Evolutionary conservation across 345 rosid species (phyloP).

Genomic region (Eucalyptus pauciflora): DNA sequence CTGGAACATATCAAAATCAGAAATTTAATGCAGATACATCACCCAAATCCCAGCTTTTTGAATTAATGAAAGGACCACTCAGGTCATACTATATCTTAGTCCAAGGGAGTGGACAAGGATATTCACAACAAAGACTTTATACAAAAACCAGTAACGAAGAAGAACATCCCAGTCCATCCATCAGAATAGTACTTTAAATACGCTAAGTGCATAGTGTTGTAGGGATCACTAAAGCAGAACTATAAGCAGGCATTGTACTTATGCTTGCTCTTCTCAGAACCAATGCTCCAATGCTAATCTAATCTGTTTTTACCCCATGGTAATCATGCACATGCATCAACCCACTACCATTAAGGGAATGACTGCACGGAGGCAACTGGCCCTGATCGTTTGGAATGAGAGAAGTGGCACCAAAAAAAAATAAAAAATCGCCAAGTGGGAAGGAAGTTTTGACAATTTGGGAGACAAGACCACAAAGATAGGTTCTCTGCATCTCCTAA

Average conservation of each 20-base stretch:
- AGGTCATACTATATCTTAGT: background rate
- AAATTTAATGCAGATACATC: background rate
- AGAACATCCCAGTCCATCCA: fast-evolving
- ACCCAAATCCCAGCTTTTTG: background rate
- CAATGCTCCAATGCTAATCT: background rate
- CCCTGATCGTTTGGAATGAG: background rate
- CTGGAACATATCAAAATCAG: background rate
- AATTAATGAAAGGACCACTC: background rate
- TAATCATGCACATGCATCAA: background rate
- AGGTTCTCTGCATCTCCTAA: no score
- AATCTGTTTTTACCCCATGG: background rate
- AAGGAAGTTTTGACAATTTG: no score
- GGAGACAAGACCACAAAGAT: fast-evolving
- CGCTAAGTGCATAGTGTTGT: background rate
- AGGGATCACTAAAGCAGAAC: background rate
- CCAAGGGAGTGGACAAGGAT: background rate
- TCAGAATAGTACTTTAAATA: fast-evolving
- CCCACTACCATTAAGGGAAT: background rate
- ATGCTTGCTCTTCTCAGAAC: background rate
- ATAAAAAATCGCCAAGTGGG: no score
- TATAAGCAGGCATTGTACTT: background rate
- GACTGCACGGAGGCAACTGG: background rate
- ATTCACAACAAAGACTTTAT: background rate
- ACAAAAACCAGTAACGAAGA: fast-evolving
- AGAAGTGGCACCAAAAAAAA: background rate